phyloP scores from a whole-genome alignment of 2,329 filamentous ascomycete genomes.

The Penicillium glabrum region DNA sequence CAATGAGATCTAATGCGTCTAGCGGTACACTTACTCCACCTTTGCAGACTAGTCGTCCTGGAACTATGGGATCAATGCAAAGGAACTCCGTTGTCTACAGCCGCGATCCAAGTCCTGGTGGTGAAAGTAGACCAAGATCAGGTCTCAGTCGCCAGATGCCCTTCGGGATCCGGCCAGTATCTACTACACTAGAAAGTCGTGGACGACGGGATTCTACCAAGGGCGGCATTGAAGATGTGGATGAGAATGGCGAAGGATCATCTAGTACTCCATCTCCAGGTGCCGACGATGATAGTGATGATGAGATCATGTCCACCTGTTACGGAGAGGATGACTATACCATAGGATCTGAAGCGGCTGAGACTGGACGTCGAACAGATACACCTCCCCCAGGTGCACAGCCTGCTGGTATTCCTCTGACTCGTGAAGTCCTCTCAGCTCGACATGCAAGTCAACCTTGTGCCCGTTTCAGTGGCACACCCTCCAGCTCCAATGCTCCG shows the following conservation, averaged over 20 bases:
- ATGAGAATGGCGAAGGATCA: conserved; percentile 25
- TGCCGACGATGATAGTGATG: conserved; percentile 37
- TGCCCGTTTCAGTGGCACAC: conserved; percentile 20
- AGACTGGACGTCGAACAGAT: conserved; percentile 29
- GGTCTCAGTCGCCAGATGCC: conserved; percentile 38
- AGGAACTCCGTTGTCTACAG: conserved; percentile 42
- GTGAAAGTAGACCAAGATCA: conserved; percentile 30
- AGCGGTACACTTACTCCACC: conserved; percentile 28
- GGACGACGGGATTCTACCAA: conserved; percentile 29
- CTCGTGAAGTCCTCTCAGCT: conserved; percentile 17
- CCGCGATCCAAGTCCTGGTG: conserved; percentile 35
- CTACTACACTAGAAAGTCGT: conserved; percentile 36
- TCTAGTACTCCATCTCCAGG: conserved; percentile 23
- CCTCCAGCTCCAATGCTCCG: conserved; percentile 26
- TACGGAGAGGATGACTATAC: conserved; percentile 44
- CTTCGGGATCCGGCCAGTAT: conserved; percentile 41
- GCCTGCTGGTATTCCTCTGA: conserved; percentile 10
- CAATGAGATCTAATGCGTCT: conserved; percentile 19
- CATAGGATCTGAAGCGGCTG: conserved; percentile 34
- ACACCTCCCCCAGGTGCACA: conserved; percentile 12
- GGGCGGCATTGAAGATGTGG: conserved; percentile 24
- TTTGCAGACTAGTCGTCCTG: conserved; percentile 35
- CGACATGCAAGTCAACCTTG: conserved; percentile 32
- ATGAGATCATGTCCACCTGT: conserved; percentile 36
- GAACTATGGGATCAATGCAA: conserved; percentile 37